Conservation (phyloP, 176 grass and related monocot species). For the Tillandsia fasciculata region DNA sequence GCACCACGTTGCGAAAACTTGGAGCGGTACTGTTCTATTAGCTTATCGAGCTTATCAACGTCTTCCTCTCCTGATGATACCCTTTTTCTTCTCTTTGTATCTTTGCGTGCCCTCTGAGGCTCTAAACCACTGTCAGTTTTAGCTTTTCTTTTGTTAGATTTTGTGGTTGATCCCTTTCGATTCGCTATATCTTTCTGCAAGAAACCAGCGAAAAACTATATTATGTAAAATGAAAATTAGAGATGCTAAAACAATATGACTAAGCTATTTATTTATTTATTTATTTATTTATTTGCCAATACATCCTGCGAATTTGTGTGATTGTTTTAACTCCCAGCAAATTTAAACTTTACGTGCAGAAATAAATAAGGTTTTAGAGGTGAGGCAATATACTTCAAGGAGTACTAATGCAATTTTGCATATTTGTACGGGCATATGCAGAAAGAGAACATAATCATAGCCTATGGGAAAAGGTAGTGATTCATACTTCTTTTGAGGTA, state of each 20-base stretch:
- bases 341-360: too few species aligned
- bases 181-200: slow-evolving; percentile 27
- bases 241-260: not conserved
- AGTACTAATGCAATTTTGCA: too few species aligned
- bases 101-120: slow-evolving; percentile 20
- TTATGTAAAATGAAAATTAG: slow-evolving; percentile 12
- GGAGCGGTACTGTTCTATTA: slow-evolving; percentile 61
- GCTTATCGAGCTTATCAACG: slow-evolving; percentile 52
- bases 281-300: not conserved
- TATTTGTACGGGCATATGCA: too few species aligned
- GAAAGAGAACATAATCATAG: not conserved
- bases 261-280: not conserved
- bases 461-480: not conserved
- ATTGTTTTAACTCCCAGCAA: too few species aligned
- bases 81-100: slow-evolving; percentile 26
- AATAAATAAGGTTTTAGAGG: too few species aligned
- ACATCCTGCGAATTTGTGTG: slow-evolving; percentile 15
- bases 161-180: not conserved
- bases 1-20: slow-evolving; percentile 50
- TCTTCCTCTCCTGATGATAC: slow-evolving; percentile 26
- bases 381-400: too few species aligned
- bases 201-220: slow-evolving; percentile 9
- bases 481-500: not conserved
- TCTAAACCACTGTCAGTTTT: slow-evolving; percentile 25
- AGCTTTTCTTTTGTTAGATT: slow-evolving; percentile 35